A percentile compares a stretch with the other conserved stretches of the same genome.
Evolutionary conservation across 768 basidiomycete species (phyloP).

Genomic region (Lyophyllum shimeji): DNA sequence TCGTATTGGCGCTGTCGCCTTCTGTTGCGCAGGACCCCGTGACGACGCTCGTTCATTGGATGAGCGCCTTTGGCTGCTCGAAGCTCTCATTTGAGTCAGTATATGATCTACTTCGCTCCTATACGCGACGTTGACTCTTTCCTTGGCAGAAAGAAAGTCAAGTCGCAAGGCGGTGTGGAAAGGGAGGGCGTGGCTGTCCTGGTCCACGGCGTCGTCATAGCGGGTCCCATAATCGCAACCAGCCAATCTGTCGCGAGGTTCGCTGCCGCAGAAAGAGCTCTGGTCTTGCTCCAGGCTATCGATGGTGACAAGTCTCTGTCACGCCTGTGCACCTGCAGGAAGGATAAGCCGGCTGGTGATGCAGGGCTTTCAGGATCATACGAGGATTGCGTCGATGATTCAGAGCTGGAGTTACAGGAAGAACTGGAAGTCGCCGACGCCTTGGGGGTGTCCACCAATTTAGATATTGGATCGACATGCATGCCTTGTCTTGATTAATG

Average conservation of each 20-base stretch:
- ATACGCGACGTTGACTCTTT: neutral
- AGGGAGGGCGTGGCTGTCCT: conserved; percentile 52
- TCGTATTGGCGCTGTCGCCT: conserved; percentile 60
- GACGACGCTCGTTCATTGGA: conserved; percentile 69
- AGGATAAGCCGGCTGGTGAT: conserved; percentile 1
- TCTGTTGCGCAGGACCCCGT: conserved; percentile 70
- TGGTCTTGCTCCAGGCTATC: conserved; percentile 49
- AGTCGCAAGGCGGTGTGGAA: conserved; percentile 14
- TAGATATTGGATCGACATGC: neutral
- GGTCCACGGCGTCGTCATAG: conserved; percentile 56
- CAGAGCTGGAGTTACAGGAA: neutral
- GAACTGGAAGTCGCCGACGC: neutral
- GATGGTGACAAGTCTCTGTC: conserved; percentile 43
- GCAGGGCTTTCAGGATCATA: neutral
- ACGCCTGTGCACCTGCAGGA: conserved; percentile 36
- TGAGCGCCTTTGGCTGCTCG: conserved; percentile 55
- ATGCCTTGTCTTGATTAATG: neutral
- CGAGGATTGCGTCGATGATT: neutral
- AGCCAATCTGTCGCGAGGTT: conserved; percentile 66
- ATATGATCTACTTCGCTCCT: conserved; percentile 3
- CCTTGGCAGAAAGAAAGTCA: conserved; percentile 21
- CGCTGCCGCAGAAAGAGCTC: conserved; percentile 63
- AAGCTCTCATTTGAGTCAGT: conserved; percentile 31
- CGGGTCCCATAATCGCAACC: conserved; percentile 58
- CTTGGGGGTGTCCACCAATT: neutral